Base-by-base conservation (phyloP, 345 rosid genomes). In the sweet orange (Citrus sinensis) region DNA sequence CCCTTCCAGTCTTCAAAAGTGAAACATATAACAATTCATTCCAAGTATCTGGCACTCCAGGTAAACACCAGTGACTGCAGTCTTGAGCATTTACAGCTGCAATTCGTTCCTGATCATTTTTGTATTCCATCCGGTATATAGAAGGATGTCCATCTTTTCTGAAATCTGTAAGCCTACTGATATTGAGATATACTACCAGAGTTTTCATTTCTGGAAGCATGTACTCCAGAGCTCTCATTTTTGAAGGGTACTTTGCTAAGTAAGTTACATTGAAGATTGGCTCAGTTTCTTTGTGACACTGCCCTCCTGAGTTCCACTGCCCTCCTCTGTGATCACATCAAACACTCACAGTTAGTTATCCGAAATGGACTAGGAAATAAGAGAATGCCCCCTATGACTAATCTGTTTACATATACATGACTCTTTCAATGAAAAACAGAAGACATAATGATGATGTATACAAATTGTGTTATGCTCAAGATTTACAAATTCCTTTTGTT, bases 1-100 rank as follows among this genome's bases (percentile, higher is more conserved):
- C 89, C 29, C 70, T 80, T 14, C 90, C 87, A 5, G 85, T 76
- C 83, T 90, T 88, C 83, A 95, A 84, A 35, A 92, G 81, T 30
- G 97, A 90, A 22, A 89, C 96, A 67, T 92, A 92, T 51, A 93
- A 83, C 74, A 93, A 82, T 70, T 93, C 90, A 77, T 95, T 95
- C 99, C 98, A 92, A 51, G 93, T 84, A 78, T 95, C 99, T 0
- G 94, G 98, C 1, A 91, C 95, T 76, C 98, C 98, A 0, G 94
- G 98, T 70, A 95, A 87, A 86, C 99, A 95, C 99, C 98, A 95
- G 55, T 92, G 98, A 76, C 98, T 91, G 88, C 96, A 95, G 82
- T 93, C 98, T 86, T 93, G 98, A 85, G 86, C 88, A 16, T 73
- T 74, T 83, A 81, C 88, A 0, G 94, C 91, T 4, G 88, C 87